Base-by-base conservation (phyloP, 1,139 yeast species). In the Nematodospora anomalae region DNA sequence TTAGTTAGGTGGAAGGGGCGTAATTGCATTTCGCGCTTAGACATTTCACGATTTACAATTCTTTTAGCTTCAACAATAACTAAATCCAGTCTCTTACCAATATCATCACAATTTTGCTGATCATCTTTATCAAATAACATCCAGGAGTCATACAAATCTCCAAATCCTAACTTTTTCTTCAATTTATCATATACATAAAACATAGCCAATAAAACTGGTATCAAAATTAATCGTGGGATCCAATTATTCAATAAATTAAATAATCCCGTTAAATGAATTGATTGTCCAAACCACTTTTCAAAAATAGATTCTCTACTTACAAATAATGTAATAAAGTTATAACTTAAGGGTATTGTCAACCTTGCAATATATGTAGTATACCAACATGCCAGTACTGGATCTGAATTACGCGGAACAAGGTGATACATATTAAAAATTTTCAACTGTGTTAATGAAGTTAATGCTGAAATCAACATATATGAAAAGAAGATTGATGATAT, bases 301-400 rank as follows among this genome's bases (percentile, higher is more conserved):
- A 77, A 77, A 7, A 64, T 49, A 39, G 77, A 71, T 11, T 54
- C 52, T 11, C 78, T 54, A 16, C 76, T 67, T 9, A 79, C 69
- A 42, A 83, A 71, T 35, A 87, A 64, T 26, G 86, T 84, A 40
- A 86, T 60, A 54, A 84, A 87, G 57, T 87, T 87, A 62, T 84
- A 87, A 24, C 87, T 79, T 45, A 87, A 67, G 3, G 96, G 96
- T 10, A 87, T 81, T 0, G 95, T 84, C 53, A 87, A 66, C 46
- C 96, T 78, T 37, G 92, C 86, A 23, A 86, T 80, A 52, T 87
- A 87, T 51, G 86, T 83, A 16, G 90, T 80, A 57, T 84, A 87
- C 57, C 86, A 87, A 31, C 87, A 71, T 24, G 84, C 73, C 21
- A 88, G 80, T 1, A 85, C 83, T 0, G 87, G 83, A 52, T 84